Base-by-base conservation (phyloP, 805 yeast genomes). In the Saccharomycopsis schoenii region DNA sequence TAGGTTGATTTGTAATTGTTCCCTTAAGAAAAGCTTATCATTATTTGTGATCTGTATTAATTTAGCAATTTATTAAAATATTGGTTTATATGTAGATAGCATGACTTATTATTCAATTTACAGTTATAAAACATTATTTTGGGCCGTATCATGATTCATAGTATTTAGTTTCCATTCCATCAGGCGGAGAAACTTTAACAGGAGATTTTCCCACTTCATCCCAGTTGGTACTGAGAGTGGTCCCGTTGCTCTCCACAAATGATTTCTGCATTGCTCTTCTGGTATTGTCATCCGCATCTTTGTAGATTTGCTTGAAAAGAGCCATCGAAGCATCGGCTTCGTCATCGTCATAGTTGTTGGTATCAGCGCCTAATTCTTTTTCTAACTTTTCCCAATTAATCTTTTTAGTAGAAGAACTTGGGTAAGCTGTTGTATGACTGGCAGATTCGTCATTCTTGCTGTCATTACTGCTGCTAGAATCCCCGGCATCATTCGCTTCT, bases 221-320 rank as follows among this genome's bases (percentile, higher is more conserved):
- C 99, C 99, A 94, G 69, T 89, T 88, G 3, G 99, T 94, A 55
- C 96, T 89, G 62, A 94, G 76, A 1, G 96, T 83, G 0, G 99
- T 94, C 21, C 99, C 99, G 67, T 88, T 87, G 67, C 96, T 88
- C 73, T 94, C 97, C n/a, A 83, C 78, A 68, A 82, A 94, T 59
- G 97, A 89, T 74, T 94, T 94, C 96, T 89, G 87, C 98, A 94
- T 94, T 1, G 99, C 99, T 58, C 96, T 78, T 66, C 77, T 77
- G 0, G 96, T 86, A 68, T 94, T 97, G 8, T 88, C 94, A 69
- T 91, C 96, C 0, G 96, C 93, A 65, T 80, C 84, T 34, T 80
- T 79, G 73, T 87, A 94, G 11, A 94, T 69, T 65, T 83, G 78
- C 66, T 83, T 81, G 74, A 94, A 94, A 68, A 94, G 92, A 1